Evolutionary conservation across 345 rosid genomes (phyloP).

Genomic region (Geranium rotundifolium): DNA sequence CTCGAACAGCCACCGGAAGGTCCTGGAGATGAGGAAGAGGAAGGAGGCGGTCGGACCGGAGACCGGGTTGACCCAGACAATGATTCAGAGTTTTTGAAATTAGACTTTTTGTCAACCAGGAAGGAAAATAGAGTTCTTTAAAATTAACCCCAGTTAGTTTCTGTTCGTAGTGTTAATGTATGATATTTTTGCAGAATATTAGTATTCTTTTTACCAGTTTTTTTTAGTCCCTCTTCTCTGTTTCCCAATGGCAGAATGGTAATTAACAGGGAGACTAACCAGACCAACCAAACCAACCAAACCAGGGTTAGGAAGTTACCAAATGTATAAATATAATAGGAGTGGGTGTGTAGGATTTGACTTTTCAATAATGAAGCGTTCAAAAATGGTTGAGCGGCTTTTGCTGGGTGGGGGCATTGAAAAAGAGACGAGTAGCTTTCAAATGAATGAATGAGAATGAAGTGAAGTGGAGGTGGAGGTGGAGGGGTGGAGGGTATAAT

Average conservation of each 20-base stretch:
- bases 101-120: background rate
- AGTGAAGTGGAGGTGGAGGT: background rate
- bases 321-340: background rate
- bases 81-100: background rate
- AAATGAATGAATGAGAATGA: background rate
- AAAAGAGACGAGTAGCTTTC: background rate
- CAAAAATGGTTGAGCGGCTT: constrained; percentile 2
- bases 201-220: background rate
- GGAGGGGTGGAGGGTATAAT: background rate
- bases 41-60: constrained; percentile 15
- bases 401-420: background rate
- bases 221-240: no score
- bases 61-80: background rate
- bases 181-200: constrained; percentile 10
- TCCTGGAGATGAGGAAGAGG: constrained; percentile 38
- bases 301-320: background rate
- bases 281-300: background rate
- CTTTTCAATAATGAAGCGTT: background rate
- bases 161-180: constrained; percentile 24
- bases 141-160: constrained; percentile 9
- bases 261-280: background rate
- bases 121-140: no score
- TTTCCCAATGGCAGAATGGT: background rate
- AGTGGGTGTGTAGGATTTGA: background rate
- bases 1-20: constrained; percentile 49